These are phyloP conservation scores for Dipteronia sinensis DNA, from an alignment of 345 rosid species.

Conservation along the genomic window DNA sequence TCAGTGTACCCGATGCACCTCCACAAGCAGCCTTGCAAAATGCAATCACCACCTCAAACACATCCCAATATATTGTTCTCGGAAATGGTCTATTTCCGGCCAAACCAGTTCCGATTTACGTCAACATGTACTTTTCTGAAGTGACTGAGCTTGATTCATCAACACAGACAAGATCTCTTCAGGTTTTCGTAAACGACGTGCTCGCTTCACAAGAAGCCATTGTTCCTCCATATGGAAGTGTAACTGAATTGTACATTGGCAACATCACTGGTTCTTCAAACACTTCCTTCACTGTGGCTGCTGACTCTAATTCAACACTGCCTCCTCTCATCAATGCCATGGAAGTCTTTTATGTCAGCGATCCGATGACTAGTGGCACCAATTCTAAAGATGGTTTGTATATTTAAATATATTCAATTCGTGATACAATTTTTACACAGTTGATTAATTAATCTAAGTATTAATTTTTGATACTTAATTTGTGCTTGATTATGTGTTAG, in stretches of 20 bases:
- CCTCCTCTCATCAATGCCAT: constrained; percentile 56
- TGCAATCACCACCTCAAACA: constrained; percentile 32
- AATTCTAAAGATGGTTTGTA: constrained; percentile 36
- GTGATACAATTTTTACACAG: background rate
- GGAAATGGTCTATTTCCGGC: constrained; percentile 24
- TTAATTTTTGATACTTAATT: too few relatives aligned
- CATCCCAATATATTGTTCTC: constrained; percentile 14
- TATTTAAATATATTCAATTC: too few relatives aligned
- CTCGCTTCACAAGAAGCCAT: constrained; percentile 9
- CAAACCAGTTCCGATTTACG: constrained; percentile 18
- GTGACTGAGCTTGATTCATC: constrained; percentile 32
- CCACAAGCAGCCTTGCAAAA: constrained; percentile 36
- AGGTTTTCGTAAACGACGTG: constrained; percentile 23
- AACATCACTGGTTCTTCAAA: constrained; percentile 33
- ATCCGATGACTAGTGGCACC: constrained; percentile 35
- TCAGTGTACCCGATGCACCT: constrained; percentile 32
- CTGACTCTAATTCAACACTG: constrained; percentile 41
- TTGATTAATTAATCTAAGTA: too few relatives aligned
- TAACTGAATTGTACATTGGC: constrained; percentile 8
- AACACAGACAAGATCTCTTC: constrained; percentile 39
- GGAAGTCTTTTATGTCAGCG: constrained; percentile 36
- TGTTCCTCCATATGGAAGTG: constrained; percentile 34
- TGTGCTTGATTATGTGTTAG: constrained; percentile 9
- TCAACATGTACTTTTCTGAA: constrained; percentile 53
- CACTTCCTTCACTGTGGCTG: constrained; percentile 32